Evolutionary conservation across 371 early-diverging fungal species (phyloP).

Genomic region (Saksenaea vasiformis): DNA sequence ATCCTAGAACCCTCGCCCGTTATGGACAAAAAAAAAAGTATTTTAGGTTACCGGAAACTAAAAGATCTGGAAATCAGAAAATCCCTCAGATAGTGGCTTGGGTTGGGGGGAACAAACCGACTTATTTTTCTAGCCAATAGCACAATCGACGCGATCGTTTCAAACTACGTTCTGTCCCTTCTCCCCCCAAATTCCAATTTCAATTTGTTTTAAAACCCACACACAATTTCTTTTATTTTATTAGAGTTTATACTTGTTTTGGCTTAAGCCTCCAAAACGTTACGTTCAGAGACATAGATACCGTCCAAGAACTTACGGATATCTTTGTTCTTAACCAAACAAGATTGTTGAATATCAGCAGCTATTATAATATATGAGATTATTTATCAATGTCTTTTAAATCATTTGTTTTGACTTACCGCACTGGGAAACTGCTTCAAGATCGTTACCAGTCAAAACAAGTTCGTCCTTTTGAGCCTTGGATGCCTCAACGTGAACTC

Average conservation of each 20-base stretch:
- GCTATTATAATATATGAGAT: constrained; percentile 37
- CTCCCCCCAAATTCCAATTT: not conserved
- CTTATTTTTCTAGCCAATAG: not conserved
- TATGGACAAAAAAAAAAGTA: not conserved
- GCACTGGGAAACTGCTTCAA: constrained; percentile 98
- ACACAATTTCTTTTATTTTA: not conserved
- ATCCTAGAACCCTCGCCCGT: not conserved
- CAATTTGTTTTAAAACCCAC: no score
- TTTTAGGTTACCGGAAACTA: not conserved
- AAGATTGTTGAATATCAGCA: constrained; percentile 80
- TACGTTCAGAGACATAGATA: constrained; percentile 95
- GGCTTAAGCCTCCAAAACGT: constrained; percentile 35
- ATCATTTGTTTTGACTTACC: constrained; percentile 33
- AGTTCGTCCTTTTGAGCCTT: constrained; percentile 96
- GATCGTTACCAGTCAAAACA: constrained; percentile 93
- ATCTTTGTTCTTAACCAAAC: constrained; percentile 89
- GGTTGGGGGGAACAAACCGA: not conserved
- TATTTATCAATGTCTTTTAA: not conserved
- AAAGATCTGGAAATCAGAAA: constrained; percentile 4
- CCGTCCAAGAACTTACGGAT: constrained; percentile 99
- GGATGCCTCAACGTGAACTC: constrained; percentile 87
- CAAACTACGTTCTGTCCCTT: not conserved
- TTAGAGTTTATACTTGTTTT: not conserved
- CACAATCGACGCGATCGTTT: constrained; percentile 4
- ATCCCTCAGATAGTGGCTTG: constrained; percentile 6